Base-by-base conservation (phyloP, 2,329 filamentous ascomycete genomes). In the Alternaria sp. region DNA sequence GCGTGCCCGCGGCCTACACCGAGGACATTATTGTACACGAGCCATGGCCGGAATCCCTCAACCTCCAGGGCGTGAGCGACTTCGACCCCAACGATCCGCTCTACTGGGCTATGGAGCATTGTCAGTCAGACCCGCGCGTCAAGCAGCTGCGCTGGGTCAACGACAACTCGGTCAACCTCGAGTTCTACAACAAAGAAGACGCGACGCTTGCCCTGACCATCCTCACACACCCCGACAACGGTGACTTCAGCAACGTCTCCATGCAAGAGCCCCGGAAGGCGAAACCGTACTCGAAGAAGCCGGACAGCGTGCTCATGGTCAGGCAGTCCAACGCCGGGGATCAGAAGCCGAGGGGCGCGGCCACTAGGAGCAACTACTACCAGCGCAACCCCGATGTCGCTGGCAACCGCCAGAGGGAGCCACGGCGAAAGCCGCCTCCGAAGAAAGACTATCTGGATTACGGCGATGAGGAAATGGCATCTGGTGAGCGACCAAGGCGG, bases 331-430 rank as follows among this genome's bases (percentile, higher is more conserved):
- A 93, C 6, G 83, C 85, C 26, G 85, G 87, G 22, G 95, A 99
- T 80, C 90, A 85, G 75, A 99, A 99, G 80, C 86, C 88, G 70
- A 86, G 83, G 43, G 90, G 92, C 41, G 94, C 95, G 1, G 87
- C 92, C 11, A 86, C 90, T 51, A 86, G 91, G 62, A 98, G 94
- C 79, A 87, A 92, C 12, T 98, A 96, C 81, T 99, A 99, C 76
- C 87, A 97, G 36, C 86, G 95, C 71, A 92, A 98, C 70, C 94
- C 94, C 1, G 92, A 97, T 91, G 3, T 89, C 89, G 67, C 93
- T 92, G 80, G 86, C 87, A 66, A 69, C 53, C 82, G 88, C 63
- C 85, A 89, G 60, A 58, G 76, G 51, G 72, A 74, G 76, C 75
- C 62, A 71, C 81, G 66, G 83, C 73, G 92, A 89, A 74, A 87